Evolutionary conservation across 2,329 filamentous ascomycete genomes (phyloP).

Genomic region (Zymoseptoria passerinii): DNA sequence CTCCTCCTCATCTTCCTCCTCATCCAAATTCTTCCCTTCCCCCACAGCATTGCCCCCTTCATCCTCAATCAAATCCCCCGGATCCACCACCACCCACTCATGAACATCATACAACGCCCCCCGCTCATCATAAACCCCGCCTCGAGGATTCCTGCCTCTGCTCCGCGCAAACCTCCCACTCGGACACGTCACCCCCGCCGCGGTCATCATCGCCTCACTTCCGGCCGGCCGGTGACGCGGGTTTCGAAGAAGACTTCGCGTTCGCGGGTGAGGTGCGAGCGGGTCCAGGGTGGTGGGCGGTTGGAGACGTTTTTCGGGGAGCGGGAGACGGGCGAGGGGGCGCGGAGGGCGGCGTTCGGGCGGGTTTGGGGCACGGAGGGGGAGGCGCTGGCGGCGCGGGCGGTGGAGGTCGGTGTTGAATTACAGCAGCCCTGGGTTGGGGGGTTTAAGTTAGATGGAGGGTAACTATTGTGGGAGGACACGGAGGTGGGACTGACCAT

Average conservation of each 20-base stretch:
- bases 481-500: slow-evolving; percentile 1
- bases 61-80: slow-evolving; percentile 32
- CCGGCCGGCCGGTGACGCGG: slow-evolving; percentile 63
- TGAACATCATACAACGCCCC: slow-evolving; percentile 39
- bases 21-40: slow-evolving; percentile 22
- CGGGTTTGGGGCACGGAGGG: slow-evolving; percentile 3
- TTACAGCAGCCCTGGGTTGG: slow-evolving; percentile 1
- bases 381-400: neutral
- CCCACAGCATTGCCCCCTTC: slow-evolving; percentile 12
- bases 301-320: slow-evolving; percentile 16
- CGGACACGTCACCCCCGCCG: slow-evolving; percentile 52
- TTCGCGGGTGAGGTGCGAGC: slow-evolving; percentile 58
- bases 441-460: neutral
- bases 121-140: slow-evolving; percentile 37
- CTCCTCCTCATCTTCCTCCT: slow-evolving; percentile 11
- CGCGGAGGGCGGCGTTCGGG: slow-evolving; percentile 23
- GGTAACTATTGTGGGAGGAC: neutral
- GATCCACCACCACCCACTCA: slow-evolving; percentile 39
- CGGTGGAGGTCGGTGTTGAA: neutral
- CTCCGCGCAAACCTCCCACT: slow-evolving; percentile 28
- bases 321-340: slow-evolving; percentile 16
- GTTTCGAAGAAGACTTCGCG: slow-evolving; percentile 85
- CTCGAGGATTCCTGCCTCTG: slow-evolving; percentile 14
- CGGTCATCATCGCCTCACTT: slow-evolving; percentile 73
- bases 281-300: slow-evolving; percentile 52